Evolutionary conservation across 2,329 filamentous ascomycete species (phyloP).

Genomic region (Epichloe scottii): DNA sequence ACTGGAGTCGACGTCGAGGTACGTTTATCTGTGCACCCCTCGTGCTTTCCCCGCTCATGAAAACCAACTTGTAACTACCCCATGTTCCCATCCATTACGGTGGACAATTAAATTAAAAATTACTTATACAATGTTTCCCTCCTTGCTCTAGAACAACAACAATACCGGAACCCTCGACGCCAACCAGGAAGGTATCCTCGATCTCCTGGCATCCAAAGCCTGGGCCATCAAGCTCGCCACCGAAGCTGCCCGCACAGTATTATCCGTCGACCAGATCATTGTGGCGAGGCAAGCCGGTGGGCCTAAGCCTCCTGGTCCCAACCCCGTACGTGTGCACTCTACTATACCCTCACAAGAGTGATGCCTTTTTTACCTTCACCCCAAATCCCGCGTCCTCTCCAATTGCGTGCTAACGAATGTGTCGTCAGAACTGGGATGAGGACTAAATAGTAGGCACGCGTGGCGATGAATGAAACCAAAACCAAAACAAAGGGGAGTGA

Average conservation of each 20-base stretch:
- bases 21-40: conserved; percentile 11
- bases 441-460: conserved; percentile 31
- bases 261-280: conserved; percentile 98
- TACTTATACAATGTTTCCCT: conserved; percentile 5
- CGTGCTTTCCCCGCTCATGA: not conserved
- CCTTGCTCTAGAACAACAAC: conserved; percentile 50
- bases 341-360: no score
- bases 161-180: conserved; percentile 74
- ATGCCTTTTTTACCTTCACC: no score
- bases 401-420: not conserved
- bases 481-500: not conserved
- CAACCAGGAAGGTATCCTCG: conserved; percentile 77
- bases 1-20: conserved; percentile 90
- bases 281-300: conserved; percentile 94
- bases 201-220: conserved; percentile 81
- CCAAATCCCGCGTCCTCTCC: no score
- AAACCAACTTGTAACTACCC: no score
- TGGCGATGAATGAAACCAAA: not conserved
- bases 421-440: conserved; percentile 47
- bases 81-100: not conserved
- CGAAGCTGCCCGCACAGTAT: conserved; percentile 82
- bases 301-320: conserved; percentile 90
- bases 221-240: conserved; percentile 97
- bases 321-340: conserved; percentile 42
- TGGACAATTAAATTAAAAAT: not conserved